Percentiles rank a stretch among this genome's conserved stretches.
These are phyloP conservation scores for Zarea fungicola DNA, from an alignment of 2,329 filamentous ascomycete species.

Conservation along the genomic window DNA sequence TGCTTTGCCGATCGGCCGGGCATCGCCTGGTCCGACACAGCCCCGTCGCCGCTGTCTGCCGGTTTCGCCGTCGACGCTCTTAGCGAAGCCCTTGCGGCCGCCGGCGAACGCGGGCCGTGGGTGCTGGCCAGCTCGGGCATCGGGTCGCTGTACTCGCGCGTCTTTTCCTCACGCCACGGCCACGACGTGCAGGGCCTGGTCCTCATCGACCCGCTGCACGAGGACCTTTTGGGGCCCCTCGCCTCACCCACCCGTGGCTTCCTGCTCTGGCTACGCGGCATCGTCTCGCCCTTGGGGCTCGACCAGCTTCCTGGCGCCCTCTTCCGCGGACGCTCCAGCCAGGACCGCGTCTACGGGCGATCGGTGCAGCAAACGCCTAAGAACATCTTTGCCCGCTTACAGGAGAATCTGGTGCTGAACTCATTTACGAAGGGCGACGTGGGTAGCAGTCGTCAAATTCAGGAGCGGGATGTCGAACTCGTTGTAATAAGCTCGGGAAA, in stretches of 20 bases:
- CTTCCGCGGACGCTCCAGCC: constrained; percentile 71
- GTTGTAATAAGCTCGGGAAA: constrained; percentile 78
- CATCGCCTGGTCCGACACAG: constrained; percentile 81
- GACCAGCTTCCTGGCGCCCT: constrained; percentile 75
- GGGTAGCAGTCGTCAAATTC: constrained; percentile 70
- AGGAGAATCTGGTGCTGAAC: constrained; percentile 84
- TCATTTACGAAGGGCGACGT: constrained; percentile 83
- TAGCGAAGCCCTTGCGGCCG: constrained; percentile 74
- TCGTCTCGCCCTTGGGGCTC: constrained; percentile 81
- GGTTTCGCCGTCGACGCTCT: constrained; percentile 88
- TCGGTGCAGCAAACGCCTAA: constrained; percentile 75
- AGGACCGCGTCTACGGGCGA: constrained; percentile 80
- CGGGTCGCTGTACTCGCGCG: constrained; percentile 81
- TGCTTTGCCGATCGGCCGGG: constrained; percentile 96
- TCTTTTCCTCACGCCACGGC: constrained; percentile 82
- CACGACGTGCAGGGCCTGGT: constrained; percentile 71
- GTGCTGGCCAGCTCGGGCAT: constrained; percentile 81
- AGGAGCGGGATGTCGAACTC: constrained; percentile 68
- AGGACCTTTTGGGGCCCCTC: constrained; percentile 69
- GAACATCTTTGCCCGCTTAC: constrained; percentile 82
- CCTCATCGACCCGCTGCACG: constrained; percentile 83
- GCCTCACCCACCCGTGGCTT: constrained; percentile 70
- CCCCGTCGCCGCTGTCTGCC: constrained; percentile 86
- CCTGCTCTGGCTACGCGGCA: constrained; percentile 76
- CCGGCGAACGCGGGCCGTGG: constrained; percentile 84